Base-by-base conservation (phyloP, 108 stramenopile species). In the Cyclotella cryptica region DNA sequence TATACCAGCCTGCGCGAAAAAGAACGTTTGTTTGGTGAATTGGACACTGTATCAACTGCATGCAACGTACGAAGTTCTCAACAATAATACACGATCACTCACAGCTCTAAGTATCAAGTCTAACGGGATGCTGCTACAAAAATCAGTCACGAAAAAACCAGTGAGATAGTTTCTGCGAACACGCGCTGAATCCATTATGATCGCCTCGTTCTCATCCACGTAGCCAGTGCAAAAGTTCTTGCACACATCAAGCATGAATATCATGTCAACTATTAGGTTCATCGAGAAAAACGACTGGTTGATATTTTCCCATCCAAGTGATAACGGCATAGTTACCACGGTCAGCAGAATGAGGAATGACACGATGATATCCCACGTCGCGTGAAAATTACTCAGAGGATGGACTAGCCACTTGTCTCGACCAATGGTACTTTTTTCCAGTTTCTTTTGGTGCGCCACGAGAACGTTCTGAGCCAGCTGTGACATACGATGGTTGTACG, bases 211-310 rank as follows among this genome's bases (percentile, higher is more conserved):
- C 24, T 76, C 80, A 63, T 88, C 87, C 15, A 84, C 39, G 63
- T 72, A 84, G 45, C 88, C 88, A 22, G 90, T 91, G 80, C 80
- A 84, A 71, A 91, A 91, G 57, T 86, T 86, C 75, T 88, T 87
- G 72, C 71, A 76, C 8, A 92, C 87, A 61, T 92, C 91, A 19
- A 88, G 44, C 19, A 88, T 47, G 59, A 92, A 92, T 40, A 90
- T 59, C 22, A 83, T 51, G 63, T 92, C 87, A 29, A 92, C 77
- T 10, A 63, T 41, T 18, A 92, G 66, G 45, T 88, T 88, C 81
- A 85, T 78, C 17, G 21, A 51, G 28, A 68, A 72, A 51, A 89
- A 52, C 39, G 39, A 14, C 43, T 79, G 77, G n/a, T 83, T 86
- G 10, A 87, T 41, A 42, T 86, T 75, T 47, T 89, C 88, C 83